Evolutionary conservation across 495 filamentous ascomycete genomes (phyloP).

Genomic region (Aspergillus campestris): DNA sequence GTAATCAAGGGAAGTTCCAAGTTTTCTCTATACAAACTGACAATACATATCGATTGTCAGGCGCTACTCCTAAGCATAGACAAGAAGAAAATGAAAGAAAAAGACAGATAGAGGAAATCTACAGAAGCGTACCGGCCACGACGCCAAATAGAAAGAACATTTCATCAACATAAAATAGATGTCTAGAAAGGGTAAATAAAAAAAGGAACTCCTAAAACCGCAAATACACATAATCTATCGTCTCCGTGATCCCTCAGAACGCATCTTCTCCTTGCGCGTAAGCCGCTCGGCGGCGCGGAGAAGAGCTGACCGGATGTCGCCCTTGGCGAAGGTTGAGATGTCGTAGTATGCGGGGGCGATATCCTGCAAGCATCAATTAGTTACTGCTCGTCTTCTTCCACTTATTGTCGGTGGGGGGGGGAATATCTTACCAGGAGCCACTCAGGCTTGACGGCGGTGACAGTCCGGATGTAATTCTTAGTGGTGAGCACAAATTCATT

Average conservation of each 20-base stretch:
- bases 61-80: too few species aligned
- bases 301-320: conserved; percentile 72
- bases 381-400: not conserved
- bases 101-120: not conserved
- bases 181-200: conserved; percentile 6
- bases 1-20: too few species aligned
- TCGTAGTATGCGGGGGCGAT: conserved; percentile 92
- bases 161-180: not conserved
- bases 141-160: not conserved
- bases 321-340: conserved; percentile 70
- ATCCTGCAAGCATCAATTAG: conserved; percentile 46
- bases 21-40: too few species aligned
- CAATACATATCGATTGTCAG: too few species aligned
- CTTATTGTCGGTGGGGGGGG: not conserved
- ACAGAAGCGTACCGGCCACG: not conserved
- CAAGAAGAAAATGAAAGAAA: too few species aligned
- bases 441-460: conserved; percentile 51
- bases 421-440: conserved; percentile 88
- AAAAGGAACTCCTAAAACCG: conserved; percentile 4
- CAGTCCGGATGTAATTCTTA: conserved; percentile 76
- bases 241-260: conserved; percentile 26
- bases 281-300: conserved; percentile 67
- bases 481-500: conserved; percentile 97
- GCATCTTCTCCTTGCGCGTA: conserved; percentile 61
- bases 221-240: conserved; percentile 12